Base-by-base conservation (phyloP, 305 asterid genomes). In the Fraxinus ornus region DNA sequence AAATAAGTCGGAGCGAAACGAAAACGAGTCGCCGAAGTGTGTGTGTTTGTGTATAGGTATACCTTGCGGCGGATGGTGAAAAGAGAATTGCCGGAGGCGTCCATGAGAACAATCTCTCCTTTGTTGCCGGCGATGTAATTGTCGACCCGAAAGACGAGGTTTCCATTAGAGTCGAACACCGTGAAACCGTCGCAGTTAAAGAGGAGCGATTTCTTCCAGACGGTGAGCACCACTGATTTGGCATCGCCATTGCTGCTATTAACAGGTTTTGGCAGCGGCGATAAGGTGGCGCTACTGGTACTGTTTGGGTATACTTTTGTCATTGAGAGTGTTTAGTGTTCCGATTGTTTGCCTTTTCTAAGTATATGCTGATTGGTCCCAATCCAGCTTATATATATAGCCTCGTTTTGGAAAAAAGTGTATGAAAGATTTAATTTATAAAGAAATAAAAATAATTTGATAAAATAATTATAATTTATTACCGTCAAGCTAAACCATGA, bases 31-130 rank as follows among this genome's bases (percentile, higher is more conserved):
- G 71, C 30, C 21, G 22, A 52, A 52, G 21, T 17, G 3, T 52
- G 8, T 52, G 24, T 55, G 9, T 55, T 1, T 55, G 3, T 17
- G 9, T 55, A 55, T 17, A 55, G 64, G 64, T n/a, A 35, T 83
- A 84, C 90, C 89, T 88, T 88, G 37, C 91, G 89, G 60, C 91
- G 91, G 68, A 88, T 80, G 57, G 89, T 86, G 81, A 86, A 71
- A 52, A 88, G 80, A 13, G 86, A 84, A 13, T 84, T 82, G 75
- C 91, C 91, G 19, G 88, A 84, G 74, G 89, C 86, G 24, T 88
- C 88, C 89, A 88, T 88, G 39, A 88, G 91, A 76, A 86, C 84
- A 39, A 88, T 86, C 83, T 86, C 85, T 4, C 85, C 85, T 52
- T 76, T 80, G 21, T 78, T 80, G 30, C 88, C 86, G 24, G 88